phyloP scores from a whole-genome alignment of 768 basidiomycete species.

The Bullera alba region DNA sequence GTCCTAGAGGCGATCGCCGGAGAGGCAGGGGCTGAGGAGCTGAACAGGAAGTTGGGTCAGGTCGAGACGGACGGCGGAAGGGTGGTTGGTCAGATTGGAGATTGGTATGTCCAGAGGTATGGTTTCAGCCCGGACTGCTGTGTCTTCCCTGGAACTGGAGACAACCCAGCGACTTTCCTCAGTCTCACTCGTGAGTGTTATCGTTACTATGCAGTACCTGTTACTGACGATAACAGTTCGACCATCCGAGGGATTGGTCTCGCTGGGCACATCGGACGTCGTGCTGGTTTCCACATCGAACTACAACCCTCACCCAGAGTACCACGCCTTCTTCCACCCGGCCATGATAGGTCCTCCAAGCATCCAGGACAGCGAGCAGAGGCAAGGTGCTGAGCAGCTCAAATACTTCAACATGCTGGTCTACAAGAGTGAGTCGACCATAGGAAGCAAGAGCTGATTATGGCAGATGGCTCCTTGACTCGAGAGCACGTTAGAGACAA shows the following conservation, averaged over 20 bases:
- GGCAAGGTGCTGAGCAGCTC: conserved; percentile 39
- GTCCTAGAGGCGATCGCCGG: conserved; percentile 58
- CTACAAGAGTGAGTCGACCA: conserved; percentile 60
- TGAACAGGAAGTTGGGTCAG: conserved; percentile 64
- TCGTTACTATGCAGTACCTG: neutral
- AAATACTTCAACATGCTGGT: conserved; percentile 80
- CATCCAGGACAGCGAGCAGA: conserved; percentile 52
- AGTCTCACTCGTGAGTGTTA: conserved; percentile 43
- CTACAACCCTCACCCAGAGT: conserved; percentile 47
- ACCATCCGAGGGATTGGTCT: conserved; percentile 69
- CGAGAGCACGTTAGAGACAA: conserved; percentile 68
- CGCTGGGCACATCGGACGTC: conserved; percentile 82
- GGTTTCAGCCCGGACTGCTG: conserved; percentile 67
- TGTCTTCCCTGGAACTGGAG: conserved; percentile 78
- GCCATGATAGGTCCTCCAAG: conserved; percentile 66
- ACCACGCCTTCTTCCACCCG: conserved; percentile 48
- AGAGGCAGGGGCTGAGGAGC: conserved; percentile 39
- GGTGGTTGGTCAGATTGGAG: conserved; percentile 58
- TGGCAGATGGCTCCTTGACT: conserved; percentile 60
- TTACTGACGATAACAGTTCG: conserved; percentile 53
- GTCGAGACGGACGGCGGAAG: conserved; percentile 71
- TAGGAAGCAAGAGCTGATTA: conserved; percentile 1
- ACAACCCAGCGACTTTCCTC: conserved; percentile 79
- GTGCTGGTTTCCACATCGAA: conserved; percentile 62
- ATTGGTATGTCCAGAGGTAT: conserved; percentile 70